These are phyloP conservation scores for Stephania yunnanensis DNA, from an alignment of 164 flowering plant species.

Conservation along the genomic window DNA sequence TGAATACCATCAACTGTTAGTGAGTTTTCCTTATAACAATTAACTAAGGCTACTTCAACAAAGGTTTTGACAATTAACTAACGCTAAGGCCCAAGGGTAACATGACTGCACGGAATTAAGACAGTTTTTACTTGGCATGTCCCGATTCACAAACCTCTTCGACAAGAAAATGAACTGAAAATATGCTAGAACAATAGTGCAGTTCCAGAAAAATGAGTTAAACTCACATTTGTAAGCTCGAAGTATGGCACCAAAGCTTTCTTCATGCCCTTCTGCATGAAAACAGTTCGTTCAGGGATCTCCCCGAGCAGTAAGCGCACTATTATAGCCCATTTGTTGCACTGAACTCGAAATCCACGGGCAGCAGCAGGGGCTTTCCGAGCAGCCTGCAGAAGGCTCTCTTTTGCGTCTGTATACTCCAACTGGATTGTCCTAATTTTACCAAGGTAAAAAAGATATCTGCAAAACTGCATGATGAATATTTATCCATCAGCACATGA, in stretches of 20 bases:
- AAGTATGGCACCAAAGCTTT: constrained; percentile 91
- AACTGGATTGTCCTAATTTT: constrained; percentile 65
- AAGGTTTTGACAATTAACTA: neutral
- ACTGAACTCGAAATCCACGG: constrained; percentile 65
- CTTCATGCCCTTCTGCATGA: constrained; percentile 96
- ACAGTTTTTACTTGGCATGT: neutral
- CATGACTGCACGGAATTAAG: neutral
- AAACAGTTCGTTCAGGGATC: constrained; percentile 93
- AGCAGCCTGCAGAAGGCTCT: constrained; percentile 70
- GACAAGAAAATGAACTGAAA: neutral
- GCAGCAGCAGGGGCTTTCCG: constrained; percentile 69
- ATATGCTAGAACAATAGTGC: neutral
- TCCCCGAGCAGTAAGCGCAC: constrained; percentile 87
- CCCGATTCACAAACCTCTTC: neutral
- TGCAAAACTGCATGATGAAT: constrained; percentile 59
- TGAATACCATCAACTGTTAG: constrained; percentile 22
- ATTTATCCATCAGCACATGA: neutral
- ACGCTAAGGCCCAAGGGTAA: neutral
- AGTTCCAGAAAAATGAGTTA: neutral
- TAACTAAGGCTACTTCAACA: neutral
- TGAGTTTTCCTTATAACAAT: neutral
- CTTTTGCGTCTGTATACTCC: constrained; percentile 79
- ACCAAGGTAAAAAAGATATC: constrained; percentile 79
- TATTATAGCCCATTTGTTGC: constrained; percentile 89
- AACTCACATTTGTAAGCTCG: constrained; percentile 92